phyloP scores from a whole-genome alignment of 75 land plant genomes.

The Cryptomeria japonica region DNA sequence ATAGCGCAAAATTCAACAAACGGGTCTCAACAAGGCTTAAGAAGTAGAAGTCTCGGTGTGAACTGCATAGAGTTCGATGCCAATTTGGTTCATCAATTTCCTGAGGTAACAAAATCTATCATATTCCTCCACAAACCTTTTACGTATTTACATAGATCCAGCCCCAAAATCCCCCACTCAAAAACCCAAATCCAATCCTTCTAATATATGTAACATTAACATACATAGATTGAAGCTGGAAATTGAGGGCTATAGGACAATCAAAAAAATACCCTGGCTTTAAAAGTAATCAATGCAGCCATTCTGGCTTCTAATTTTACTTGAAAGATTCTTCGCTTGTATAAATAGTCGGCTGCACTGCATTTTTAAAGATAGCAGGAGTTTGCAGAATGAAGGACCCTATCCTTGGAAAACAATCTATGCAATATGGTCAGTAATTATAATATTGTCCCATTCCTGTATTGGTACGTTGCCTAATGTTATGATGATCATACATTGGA shows the following conservation, averaged over 20 bases:
- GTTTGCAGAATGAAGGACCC: background rate
- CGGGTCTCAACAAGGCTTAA: background rate
- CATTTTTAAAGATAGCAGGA: background rate
- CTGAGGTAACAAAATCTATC: background rate
- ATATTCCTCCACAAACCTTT: background rate
- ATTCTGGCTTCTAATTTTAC: background rate
- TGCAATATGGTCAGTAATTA: slow-evolving; percentile 22
- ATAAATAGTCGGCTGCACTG: background rate
- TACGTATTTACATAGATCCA: background rate
- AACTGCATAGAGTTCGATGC: background rate
- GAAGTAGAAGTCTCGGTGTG: background rate
- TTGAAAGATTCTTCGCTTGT: background rate
- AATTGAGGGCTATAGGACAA: background rate
- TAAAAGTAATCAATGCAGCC: background rate
- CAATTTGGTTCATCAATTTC: background rate
- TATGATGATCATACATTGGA: slow-evolving; percentile 33
- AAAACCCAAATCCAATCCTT: slow-evolving; percentile 12
- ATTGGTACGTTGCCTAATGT: slow-evolving; percentile 32
- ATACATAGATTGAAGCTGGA: slow-evolving; percentile 1
- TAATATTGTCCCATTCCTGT: slow-evolving; percentile 21
- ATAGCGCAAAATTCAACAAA: background rate
- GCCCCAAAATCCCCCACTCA: slow-evolving; percentile 3
- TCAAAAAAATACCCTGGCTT: background rate
- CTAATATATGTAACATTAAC: slow-evolving; percentile 1
- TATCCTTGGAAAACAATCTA: background rate